Conservation (phyloP, 345 rosid genomes). For the Aquilaria malaccensis region DNA sequence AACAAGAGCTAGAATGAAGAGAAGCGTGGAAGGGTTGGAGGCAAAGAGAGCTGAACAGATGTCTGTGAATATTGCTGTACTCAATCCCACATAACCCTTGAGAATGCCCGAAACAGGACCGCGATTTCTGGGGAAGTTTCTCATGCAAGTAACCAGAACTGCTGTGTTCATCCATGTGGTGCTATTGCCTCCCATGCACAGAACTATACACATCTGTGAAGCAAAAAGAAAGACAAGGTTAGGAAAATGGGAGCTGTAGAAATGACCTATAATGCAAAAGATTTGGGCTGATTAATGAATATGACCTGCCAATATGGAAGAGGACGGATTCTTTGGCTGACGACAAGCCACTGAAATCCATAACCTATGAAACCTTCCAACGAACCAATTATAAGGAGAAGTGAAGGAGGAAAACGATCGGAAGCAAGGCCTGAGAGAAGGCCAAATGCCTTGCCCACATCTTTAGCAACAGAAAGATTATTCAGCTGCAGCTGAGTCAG, state of each 20-base stretch:
- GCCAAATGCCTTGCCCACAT: conserved; percentile 62
- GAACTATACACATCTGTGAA: conserved; percentile 50
- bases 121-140: conserved; percentile 50
- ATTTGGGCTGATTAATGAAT: not conserved
- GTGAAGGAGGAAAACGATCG: conserved; percentile 34
- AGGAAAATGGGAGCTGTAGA: not conserved
- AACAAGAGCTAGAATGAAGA: conserved; percentile 42
- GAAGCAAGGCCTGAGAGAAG: conserved; percentile 55
- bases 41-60: conserved; percentile 47
- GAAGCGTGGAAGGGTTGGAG: conserved; percentile 36
- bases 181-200: conserved; percentile 61
- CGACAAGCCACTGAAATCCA: conserved; percentile 71
- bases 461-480: conserved; percentile 53
- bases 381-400: conserved; percentile 37
- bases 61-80: conserved; percentile 61
- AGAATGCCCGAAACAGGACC: conserved; percentile 58
- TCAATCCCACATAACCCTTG: conserved; percentile 56
- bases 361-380: conserved; percentile 51
- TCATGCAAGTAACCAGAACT: conserved; percentile 52
- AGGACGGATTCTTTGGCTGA: conserved; percentile 37
- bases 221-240: not conserved
- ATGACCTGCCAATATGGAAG: conserved; percentile 62
- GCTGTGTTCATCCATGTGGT: conserved; percentile 76
- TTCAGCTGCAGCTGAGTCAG: conserved; percentile 50
- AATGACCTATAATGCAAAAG: no score